Base-by-base conservation (phyloP, 805 yeast genomes). In the Candida xyloterini region DNA sequence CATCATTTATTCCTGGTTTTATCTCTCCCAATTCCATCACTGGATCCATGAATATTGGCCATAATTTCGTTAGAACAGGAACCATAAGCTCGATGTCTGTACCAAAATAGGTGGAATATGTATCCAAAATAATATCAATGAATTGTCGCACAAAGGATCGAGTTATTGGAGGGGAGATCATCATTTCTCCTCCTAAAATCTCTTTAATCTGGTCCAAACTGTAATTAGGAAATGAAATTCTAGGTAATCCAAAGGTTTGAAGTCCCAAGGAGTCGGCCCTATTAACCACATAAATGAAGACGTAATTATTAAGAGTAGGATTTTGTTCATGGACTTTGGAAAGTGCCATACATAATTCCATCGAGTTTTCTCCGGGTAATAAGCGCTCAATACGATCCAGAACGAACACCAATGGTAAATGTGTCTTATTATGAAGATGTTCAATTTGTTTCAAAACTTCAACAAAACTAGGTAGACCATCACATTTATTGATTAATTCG, bases 91-190 rank as follows among this genome's bases (percentile, higher is more conserved):
- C 56, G 33, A 76, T 47, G 45, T 71, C 70, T 0, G 71, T 49
- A 0, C 80, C 79, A 14, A 75, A 59, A 47, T 67, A 73, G 6
- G 68, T 63, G 33, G 55, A 63, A 42, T 62, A 73, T 23, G 74
- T 60, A 43, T 74, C 77, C 13, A 73, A 63, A 14, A 75, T 60
- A 20, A 74, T 52, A 27, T 66, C 67, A 14, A 70, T 57, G 42
- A 64, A 76, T 27, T 67, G 66, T 14, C 50, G 54, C 8, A 53
- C 52, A 34, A 66, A 57, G 1, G 15, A 18, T 9, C 32, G 35
- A 9, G 53, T 49, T 3, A 32, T 16, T 1, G 32, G 24, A 6
- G 11, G 5, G 9, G 30, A 51, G 14, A 48, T 47, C 9, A 30
- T 24, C 23, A 52, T 36, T 5, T 42, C 11, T 4, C 40, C 31